Percentiles rank a stretch among this genome's conserved stretches.
Evolutionary conservation across 371 early-diverging fungal genomes (phyloP).

Genomic region (Actinomortierella ambigua): DNA sequence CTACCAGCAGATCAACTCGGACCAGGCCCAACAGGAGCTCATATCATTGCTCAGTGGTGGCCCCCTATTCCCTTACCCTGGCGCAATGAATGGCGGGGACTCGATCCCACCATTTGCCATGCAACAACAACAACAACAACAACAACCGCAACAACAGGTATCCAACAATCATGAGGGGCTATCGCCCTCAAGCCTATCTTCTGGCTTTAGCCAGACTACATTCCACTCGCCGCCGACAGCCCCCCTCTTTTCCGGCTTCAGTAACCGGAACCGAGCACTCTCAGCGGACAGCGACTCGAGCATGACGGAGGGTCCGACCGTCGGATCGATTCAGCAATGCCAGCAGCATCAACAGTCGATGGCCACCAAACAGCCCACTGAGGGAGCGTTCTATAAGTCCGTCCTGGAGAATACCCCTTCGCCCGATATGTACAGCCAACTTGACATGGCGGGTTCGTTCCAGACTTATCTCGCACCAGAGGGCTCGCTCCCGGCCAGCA

Average conservation of each 20-base stretch:
- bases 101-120: constrained; percentile 21
- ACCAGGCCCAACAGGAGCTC: constrained; percentile 38
- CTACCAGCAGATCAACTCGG: constrained; percentile 45
- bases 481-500: constrained; percentile 18
- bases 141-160: constrained; percentile 30
- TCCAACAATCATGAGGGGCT: neutral
- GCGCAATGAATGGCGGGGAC: constrained; percentile 21
- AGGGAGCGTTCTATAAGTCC: neutral
- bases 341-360: neutral
- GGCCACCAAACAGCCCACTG: neutral
- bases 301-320: neutral
- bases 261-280: too few relatives aligned
- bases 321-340: neutral
- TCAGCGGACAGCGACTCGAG: too few relatives aligned
- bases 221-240: too few relatives aligned
- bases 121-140: constrained; percentile 29
- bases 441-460: constrained; percentile 23
- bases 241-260: too few relatives aligned
- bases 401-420: constrained; percentile 20
- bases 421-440: constrained; percentile 19
- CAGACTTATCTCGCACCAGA: constrained; percentile 22
- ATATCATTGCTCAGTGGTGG: constrained; percentile 33
- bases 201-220: too few relatives aligned
- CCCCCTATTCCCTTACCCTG: constrained; percentile 18
- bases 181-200: too few relatives aligned